A percentile compares a stretch with the other conserved stretches of the same genome.
Evolutionary conservation across 306 rosid species (phyloP).

Genomic region (Arachis hypogaea): DNA sequence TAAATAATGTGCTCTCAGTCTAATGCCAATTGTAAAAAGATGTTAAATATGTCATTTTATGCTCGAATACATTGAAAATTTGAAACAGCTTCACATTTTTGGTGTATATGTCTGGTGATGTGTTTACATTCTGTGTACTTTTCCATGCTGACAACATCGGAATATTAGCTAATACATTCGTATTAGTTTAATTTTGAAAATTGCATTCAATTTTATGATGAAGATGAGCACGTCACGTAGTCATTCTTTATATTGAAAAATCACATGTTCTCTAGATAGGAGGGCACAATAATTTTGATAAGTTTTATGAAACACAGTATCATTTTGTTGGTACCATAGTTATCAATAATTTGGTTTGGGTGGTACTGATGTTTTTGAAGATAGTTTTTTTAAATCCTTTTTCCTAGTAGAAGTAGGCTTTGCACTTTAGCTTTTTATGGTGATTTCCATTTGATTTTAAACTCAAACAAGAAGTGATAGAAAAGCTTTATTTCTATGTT

Average conservation of each 20-base stretch:
- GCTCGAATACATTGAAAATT: background rate
- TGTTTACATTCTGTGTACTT: constrained; percentile 21
- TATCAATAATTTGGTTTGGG: constrained; percentile 23
- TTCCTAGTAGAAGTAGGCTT: background rate
- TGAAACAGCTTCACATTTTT: constrained; percentile 12
- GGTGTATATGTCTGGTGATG: constrained; percentile 8
- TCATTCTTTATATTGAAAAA: constrained; percentile 21
- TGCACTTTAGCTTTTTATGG: constrained; percentile 17
- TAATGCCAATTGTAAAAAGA: background rate
- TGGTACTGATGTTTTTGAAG: constrained; percentile 35
- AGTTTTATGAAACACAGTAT: constrained; percentile 18
- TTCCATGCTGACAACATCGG: constrained; percentile 12
- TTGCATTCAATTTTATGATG: background rate
- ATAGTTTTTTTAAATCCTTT: background rate
- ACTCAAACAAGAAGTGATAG: constrained; percentile 25
- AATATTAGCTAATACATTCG: background rate
- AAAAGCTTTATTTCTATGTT: constrained; percentile 27
- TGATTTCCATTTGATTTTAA: constrained; percentile 32
- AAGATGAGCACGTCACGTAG: constrained; percentile 10
- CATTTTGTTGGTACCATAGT: constrained; percentile 18
- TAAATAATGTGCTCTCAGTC: constrained; percentile 35
- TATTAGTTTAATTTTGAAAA: constrained; percentile 15
- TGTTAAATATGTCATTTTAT: constrained; percentile 19
- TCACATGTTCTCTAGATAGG: constrained; percentile 22
- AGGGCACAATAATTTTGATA: constrained; percentile 1